These are phyloP conservation scores for Xylaria sp. DNA, from an alignment of 2,329 filamentous ascomycete genomes.

Conservation along the genomic window DNA sequence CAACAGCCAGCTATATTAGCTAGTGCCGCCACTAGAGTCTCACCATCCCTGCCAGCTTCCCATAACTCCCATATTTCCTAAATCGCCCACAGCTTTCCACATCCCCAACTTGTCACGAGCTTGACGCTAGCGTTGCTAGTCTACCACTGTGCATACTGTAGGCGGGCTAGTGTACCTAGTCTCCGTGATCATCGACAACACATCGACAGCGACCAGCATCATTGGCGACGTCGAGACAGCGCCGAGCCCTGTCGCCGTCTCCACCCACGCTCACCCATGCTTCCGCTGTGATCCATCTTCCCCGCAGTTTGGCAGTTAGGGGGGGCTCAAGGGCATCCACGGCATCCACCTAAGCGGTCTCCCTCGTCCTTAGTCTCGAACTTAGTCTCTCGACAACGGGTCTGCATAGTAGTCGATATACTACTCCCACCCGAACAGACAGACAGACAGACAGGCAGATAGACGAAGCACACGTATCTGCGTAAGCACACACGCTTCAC, in stretches of 20 bases:
- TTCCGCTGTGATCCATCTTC: slow-evolving; percentile 37
- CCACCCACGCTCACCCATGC: slow-evolving; percentile 34
- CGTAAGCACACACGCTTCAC: not conserved
- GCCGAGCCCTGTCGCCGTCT: slow-evolving; percentile 15
- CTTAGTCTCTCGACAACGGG: not conserved
- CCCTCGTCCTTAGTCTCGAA: slow-evolving; percentile 5
- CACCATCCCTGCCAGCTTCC: slow-evolving; percentile 28
- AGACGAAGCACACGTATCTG: not conserved
- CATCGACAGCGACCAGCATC: slow-evolving; percentile 6
- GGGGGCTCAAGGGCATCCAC: slow-evolving; percentile 25
- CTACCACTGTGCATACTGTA: not conserved
- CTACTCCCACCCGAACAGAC: not conserved
- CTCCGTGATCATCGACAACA: slow-evolving; percentile 13
- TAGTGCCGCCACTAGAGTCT: slow-evolving; percentile 32
- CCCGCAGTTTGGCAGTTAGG: slow-evolving; percentile 36
- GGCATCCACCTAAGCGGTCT: slow-evolving; percentile 32
- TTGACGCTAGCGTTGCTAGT: not conserved
- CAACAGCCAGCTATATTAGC: slow-evolving; percentile 24
- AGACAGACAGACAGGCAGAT: not conserved
- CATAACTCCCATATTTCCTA: not conserved
- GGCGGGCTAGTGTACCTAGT: not conserved
- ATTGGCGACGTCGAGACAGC: slow-evolving; percentile 29
- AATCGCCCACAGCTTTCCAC: not conserved
- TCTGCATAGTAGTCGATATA: slow-evolving; percentile 20
- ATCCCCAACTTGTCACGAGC: slow-evolving; percentile 34